Base-by-base conservation (phyloP, 768 basidiomycete genomes). In the Psilocybe cubensis region DNA sequence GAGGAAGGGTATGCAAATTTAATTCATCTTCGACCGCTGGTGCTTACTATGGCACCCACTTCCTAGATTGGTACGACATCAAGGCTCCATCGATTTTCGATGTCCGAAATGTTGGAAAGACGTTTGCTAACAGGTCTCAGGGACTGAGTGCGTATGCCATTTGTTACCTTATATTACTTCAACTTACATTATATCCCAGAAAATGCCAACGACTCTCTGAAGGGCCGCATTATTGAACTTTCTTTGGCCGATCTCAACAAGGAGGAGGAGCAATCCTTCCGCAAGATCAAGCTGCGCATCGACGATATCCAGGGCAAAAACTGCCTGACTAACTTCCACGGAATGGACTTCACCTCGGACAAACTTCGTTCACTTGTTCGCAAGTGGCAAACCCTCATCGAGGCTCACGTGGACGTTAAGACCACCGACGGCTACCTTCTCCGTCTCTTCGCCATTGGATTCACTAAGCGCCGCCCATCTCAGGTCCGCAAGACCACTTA, bases 261-360 rank as follows among this genome's bases (percentile, higher is more conserved):
- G 82, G 97, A 99, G 72, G 97, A 98, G 82, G 97, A 99, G 73
- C 95, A 98, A 72, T 88, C 94, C 55, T 99, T 96, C 93, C 89
- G 97, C 73, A 98, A 99, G 86, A 96, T 99, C 75, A 95, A 96
- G 82, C 88, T 99, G 75, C 92, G 95, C 71, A 85, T 98, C 70
- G 96, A 98, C 73, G 93, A 95, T 70, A 83, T 94, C 58, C 91
- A 97, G 80, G 97, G 97, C 80, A 96, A 96, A 84, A 97, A 94
- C 84, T 97, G 95, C 83, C 85, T 98, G 54, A 98, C 97, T 75
- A 96, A 96, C 79, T 99, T 99, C 92, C 92, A 96, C 78, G 97
- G 97, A 74, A 98, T 99, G 96, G 94, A 96, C 81, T 98, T 99
- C 82, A 98, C 97, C 61, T 97, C 96, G 57, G 97, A 99, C 88